Evolutionary conservation across 805 yeast species (phyloP), one percentile per base, ranked within the genome.

Genomic region (Groenewaldozyma tartarivorans): DNA sequence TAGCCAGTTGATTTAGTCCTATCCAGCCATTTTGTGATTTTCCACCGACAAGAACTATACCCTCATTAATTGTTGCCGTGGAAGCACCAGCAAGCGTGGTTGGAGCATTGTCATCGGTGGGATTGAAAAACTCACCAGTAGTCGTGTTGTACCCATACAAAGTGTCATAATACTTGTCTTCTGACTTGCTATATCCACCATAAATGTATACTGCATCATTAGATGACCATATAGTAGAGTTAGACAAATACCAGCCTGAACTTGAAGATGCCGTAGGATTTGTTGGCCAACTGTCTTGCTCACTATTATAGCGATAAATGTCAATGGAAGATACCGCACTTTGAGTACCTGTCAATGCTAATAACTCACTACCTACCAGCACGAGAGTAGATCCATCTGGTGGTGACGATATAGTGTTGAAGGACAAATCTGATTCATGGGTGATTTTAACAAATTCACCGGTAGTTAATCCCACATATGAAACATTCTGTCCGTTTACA

Each of bases 1-100:
- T 58, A 0, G 92, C 90, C 16, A 81, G 61, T 57, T 82, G 92
- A 49, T 70, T 69, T 78, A 82, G 73, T 46, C 74, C 72, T 27
- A 81, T 72, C 86, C 88, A 81, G 0, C 86, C 86, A 26, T 43
- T 51, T 4, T 56, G 50, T 2, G 83, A 71, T 40, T 65, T 66
- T 2, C 94, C 94, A 0, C 92, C 94, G 33, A 83, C 62, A 2
- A 83, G 55, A 27, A 78, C 56, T 2, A 52, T 34, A 16, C 38
- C 29, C 16, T 31, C 20, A 11, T 41, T 41, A 16, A 52, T 38
- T 4, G 48, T 38, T 11, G 49, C 42, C 7, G 46, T 48, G 2
- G 58, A 41, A 1, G 61, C 56, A 13, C 49, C 49, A 24, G 45
- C 38, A 18, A 58, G 47, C 15, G 51, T 51, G 5, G 52, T 43